Conservation (phyloP, 2,329 filamentous ascomycete species). For the Diaporthe ampelina region DNA sequence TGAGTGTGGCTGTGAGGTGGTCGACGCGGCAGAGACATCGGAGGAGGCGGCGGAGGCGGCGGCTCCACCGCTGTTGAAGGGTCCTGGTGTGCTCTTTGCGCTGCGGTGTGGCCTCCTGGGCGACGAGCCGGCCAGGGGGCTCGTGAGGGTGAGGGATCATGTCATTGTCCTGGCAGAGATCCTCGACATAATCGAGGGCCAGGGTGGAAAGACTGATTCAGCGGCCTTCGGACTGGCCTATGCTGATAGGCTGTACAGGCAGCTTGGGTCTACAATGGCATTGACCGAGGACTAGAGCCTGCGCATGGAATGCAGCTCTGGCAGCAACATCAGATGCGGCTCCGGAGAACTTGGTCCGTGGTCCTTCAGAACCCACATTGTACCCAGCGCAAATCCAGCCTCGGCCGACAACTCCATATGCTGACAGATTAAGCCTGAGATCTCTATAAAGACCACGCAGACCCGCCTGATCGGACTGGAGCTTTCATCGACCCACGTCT, state of each 20-base stretch:
- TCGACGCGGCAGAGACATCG: slow-evolving; percentile 38
- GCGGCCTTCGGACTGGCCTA: slow-evolving; percentile 63
- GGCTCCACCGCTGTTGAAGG: slow-evolving; percentile 60
- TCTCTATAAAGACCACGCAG: neutral
- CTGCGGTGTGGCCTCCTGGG: slow-evolving; percentile 58
- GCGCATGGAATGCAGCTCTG: neutral
- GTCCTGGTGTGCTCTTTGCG: slow-evolving; percentile 66
- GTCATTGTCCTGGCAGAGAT: slow-evolving; percentile 67
- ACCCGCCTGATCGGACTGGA: no score
- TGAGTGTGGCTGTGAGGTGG: slow-evolving; percentile 46
- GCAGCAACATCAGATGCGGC: neutral
- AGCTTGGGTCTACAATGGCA: slow-evolving; percentile 55
- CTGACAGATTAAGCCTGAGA: neutral
- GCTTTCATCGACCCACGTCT: neutral
- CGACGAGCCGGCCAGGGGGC: slow-evolving; percentile 55
- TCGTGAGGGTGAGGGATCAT: slow-evolving; percentile 65
- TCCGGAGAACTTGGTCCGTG: neutral
- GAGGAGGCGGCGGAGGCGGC: slow-evolving; percentile 44
- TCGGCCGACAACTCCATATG: neutral
- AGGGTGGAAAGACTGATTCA: slow-evolving; percentile 40
- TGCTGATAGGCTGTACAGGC: slow-evolving; percentile 63
- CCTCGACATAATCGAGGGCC: slow-evolving; percentile 57
- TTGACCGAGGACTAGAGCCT: slow-evolving; percentile 34
- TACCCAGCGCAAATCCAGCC: neutral
- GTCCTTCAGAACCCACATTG: neutral